Conservation (phyloP, 2,329 filamentous ascomycete species). For the Claviceps sorghi region DNA sequence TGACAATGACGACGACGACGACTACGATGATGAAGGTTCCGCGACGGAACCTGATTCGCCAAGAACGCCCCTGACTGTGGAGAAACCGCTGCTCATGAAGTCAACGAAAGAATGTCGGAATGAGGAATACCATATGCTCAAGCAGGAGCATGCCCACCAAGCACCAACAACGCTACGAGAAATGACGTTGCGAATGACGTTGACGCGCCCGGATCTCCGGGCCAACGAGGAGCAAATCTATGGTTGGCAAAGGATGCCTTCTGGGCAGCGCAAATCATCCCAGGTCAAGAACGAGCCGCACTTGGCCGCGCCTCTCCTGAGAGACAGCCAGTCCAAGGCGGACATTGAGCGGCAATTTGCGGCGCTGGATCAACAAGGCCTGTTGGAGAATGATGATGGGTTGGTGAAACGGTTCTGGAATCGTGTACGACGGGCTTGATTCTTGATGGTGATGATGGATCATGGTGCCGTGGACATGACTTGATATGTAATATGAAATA, state of each 20-base stretch:
- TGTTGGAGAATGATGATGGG: conserved; percentile 27
- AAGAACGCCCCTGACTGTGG: conserved; percentile 36
- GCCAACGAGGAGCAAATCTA: conserved; percentile 59
- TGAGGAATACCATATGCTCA: conserved; percentile 14
- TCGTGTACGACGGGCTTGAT: conserved; percentile 33
- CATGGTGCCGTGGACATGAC: background rate
- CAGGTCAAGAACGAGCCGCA: conserved; percentile 19
- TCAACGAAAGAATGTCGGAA: conserved; percentile 14
- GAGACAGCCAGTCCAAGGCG: conserved; percentile 29
- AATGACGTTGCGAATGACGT: conserved; percentile 93
- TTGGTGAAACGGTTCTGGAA: conserved; percentile 53
- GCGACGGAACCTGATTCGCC: conserved; percentile 45
- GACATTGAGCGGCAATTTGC: conserved; percentile 39
- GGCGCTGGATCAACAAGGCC: conserved; percentile 35
- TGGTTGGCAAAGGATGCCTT: conserved; percentile 40
- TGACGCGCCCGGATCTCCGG: conserved; percentile 77
- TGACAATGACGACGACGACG: background rate
- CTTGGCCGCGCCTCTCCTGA: conserved; percentile 16
- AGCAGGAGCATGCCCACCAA: conserved; percentile 34
- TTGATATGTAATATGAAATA: too few relatives aligned
- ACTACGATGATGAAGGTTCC: conserved; percentile 30
- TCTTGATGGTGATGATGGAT: background rate
- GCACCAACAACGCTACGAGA: conserved; percentile 50
- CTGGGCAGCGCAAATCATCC: conserved; percentile 32
- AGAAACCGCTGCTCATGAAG: conserved; percentile 21